phyloP scores from a whole-genome alignment of 176 grass and related monocot species.

The Bolboschoenus planiculmis region DNA sequence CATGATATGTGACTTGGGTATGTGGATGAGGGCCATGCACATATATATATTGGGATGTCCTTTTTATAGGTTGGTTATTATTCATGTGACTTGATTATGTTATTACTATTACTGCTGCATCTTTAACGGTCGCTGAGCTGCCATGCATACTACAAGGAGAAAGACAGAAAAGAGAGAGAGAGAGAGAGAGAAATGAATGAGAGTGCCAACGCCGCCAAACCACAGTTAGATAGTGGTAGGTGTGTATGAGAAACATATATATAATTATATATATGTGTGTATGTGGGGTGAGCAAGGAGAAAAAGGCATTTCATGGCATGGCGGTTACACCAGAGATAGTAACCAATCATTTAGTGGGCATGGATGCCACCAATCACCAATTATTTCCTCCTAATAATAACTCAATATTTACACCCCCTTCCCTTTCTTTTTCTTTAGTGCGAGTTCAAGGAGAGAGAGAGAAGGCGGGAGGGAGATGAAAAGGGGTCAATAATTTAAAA shows the following conservation, averaged over 20 bases:
- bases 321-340: conserved; percentile 23
- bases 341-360: conserved; percentile 23
- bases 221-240: conserved; percentile 27
- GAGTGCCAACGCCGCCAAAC: conserved; percentile 29
- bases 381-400: conserved; percentile 13
- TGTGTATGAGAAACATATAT: conserved; percentile 16
- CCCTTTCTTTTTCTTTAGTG: not conserved
- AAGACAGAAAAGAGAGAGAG: conserved; percentile 14
- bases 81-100: conserved; percentile 9
- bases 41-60: conserved; percentile 11
- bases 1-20: conserved; percentile 2
- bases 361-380: conserved; percentile 16
- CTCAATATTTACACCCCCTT: not conserved
- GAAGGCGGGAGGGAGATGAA: conserved; percentile 31
- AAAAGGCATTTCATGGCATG: conserved; percentile 15
- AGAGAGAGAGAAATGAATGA: conserved; percentile 24
- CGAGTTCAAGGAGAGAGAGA: not conserved
- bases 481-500: conserved; percentile 18
- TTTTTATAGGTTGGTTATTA: not conserved
- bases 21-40: not conserved
- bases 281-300: not conserved
- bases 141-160: not conserved
- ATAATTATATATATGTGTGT: not conserved
- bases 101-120: conserved; percentile 13
- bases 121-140: conserved; percentile 6